These are phyloP conservation scores for Colletotrichum melonis DNA, from an alignment of 2,329 filamentous ascomycete species.

Conservation along the genomic window DNA sequence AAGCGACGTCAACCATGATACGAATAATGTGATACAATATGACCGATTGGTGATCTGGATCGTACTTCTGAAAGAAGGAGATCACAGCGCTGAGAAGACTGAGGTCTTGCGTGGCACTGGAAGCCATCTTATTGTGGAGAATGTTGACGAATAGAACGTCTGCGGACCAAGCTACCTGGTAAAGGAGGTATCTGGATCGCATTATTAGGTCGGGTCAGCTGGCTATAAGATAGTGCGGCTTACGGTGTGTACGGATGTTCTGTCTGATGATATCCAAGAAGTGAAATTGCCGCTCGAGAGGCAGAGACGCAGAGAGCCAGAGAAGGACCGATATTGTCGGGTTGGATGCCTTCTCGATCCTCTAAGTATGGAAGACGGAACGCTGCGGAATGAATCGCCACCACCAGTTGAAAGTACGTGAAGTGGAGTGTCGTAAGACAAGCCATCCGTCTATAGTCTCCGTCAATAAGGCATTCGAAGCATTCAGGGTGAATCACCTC, in stretches of 20 bases:
- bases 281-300: neutral
- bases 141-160: constrained; percentile 17
- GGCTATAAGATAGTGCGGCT: neutral
- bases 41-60: too few species aligned
- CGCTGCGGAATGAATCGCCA: constrained; percentile 9
- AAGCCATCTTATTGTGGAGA: neutral
- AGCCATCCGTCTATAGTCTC: neutral
- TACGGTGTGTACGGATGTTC: constrained; percentile 4
- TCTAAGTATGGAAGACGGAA: neutral
- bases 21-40: too few species aligned
- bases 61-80: too few species aligned
- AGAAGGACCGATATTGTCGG: neutral
- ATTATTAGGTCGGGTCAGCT: neutral
- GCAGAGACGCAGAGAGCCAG: constrained; percentile 4
- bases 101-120: too few species aligned
- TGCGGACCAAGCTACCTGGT: constrained; percentile 7
- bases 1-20: too few species aligned
- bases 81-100: too few species aligned
- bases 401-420: constrained; percentile 9
- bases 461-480: neutral
- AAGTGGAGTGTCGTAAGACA: constrained; percentile 2
- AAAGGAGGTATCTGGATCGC: neutral
- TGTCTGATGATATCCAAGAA: neutral
- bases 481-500: neutral
- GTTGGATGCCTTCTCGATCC: neutral